Conservation (phyloP, 768 basidiomycete genomes). For the Suillus bovinus region DNA sequence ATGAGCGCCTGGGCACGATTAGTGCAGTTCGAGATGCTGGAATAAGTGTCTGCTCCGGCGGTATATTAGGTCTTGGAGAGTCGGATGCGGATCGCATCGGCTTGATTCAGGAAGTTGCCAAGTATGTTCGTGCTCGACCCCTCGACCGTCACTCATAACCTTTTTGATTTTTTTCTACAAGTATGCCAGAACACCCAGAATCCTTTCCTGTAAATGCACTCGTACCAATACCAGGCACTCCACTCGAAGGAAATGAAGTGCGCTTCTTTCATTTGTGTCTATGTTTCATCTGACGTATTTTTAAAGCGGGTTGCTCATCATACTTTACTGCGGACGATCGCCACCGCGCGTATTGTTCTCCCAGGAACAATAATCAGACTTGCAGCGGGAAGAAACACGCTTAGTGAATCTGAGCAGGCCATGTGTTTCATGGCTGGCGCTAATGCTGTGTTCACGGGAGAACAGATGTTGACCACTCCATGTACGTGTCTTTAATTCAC, state of each 20-base stretch:
- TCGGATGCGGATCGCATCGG: conserved; percentile 87
- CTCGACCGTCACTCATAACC: conserved; percentile 9
- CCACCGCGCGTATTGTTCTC: conserved; percentile 90
- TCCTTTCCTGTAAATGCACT: conserved; percentile 98
- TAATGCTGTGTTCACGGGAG: conserved; percentile 98
- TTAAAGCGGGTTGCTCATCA: conserved; percentile 77
- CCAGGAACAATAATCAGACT: conserved; percentile 93
- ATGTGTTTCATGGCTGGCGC: conserved; percentile 99
- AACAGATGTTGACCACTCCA: conserved; percentile 95
- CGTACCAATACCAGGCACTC: conserved; percentile 94
- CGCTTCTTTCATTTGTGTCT: conserved; percentile 16
- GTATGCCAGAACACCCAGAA: conserved; percentile 96
- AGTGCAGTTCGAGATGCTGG: conserved; percentile 90
- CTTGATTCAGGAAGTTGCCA: conserved; percentile 90
- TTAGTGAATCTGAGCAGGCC: conserved; percentile 89
- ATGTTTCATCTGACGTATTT: conserved; percentile 14
- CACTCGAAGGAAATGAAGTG: conserved; percentile 88
- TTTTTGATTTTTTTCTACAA: conserved; percentile 30
- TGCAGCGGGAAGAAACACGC: conserved; percentile 88
- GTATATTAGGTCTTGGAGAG: conserved; percentile 94
- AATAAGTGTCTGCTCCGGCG: conserved; percentile 96
- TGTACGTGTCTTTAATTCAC: conserved; percentile 52
- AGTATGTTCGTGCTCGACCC: conserved; percentile 47
- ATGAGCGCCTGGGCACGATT: conserved; percentile 90
- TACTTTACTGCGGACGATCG: conserved; percentile 88